Evolutionary conservation across 805 yeast species (phyloP), one percentile per base, ranked within the genome.

Genomic region (Komagataella kurtzmanii): DNA sequence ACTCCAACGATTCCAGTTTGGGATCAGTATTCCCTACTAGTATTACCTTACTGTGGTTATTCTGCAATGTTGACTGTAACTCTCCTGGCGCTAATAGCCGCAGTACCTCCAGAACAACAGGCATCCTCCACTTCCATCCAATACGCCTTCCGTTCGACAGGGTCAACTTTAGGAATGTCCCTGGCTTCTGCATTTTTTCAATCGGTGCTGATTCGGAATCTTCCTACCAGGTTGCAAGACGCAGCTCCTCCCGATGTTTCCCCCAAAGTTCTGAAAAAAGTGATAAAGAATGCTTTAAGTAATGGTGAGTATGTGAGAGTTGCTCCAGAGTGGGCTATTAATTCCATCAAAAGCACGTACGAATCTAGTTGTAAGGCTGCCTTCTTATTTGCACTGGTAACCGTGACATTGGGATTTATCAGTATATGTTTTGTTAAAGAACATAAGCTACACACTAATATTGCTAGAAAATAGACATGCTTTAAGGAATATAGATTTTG

Each of bases 51-150:
- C 1, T 59, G 76, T 52, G 82, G 84, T 1, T 75, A 75, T 55
- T 67, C 86, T 0, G 72, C 77, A 2, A 70, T 82, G 64, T 71
- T 84, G 56, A 83, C 89, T 0, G 79, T 82, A 10, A 81, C 88
- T 0, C 68, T 84, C 47, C 64, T 83, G 19, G 79, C 88, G 1
- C 73, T 83, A 68, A 82, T 84, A 55, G 85, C 89, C 1, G 80
- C 88, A 1, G 89, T 81, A 7, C 88, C 88, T 2, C 64, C 71
- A 44, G 77, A 80, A 52, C 75, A 73, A 57, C 90, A 83, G 61
- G 83, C 86, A 2, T 72, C 84, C 24, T 79, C 83, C 1, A 81
- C 86, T 0, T 78, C 86, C 3, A 77, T 81, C 54, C 83, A 79
- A 56, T 81, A 81, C 57, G 76, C 84, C 1, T 81, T 81, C 61